Evolutionary conservation across 1,139 yeast genomes (phyloP).

Genomic region (Suhomyces bribrorum): DNA sequence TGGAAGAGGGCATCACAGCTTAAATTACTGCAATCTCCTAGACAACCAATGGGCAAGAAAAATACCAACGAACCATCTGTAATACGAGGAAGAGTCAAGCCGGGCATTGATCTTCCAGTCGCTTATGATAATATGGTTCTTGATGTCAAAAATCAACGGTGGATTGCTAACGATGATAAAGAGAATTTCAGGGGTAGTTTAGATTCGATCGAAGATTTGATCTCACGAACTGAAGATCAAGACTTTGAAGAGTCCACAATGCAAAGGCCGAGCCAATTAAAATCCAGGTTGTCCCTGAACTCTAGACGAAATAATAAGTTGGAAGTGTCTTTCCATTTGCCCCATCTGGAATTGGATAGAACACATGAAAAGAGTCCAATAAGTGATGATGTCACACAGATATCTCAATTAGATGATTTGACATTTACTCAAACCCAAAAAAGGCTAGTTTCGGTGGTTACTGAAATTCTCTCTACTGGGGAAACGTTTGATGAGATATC

Average conservation of each 20-base stretch:
- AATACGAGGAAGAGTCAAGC: constrained; percentile 35
- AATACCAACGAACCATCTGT: constrained; percentile 15
- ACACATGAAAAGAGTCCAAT: constrained; percentile 21
- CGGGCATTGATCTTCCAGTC: constrained; percentile 37
- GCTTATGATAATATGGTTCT: constrained; percentile 43
- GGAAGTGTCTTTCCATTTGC: constrained; percentile 48
- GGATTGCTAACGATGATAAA: constrained; percentile 35
- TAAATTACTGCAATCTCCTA: constrained; percentile 21
- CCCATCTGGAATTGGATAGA: constrained; percentile 22
- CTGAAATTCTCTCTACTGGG: constrained; percentile 38
- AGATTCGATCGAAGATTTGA: constrained; percentile 48
- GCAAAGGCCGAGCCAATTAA: constrained; percentile 4
- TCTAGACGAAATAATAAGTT: constrained; percentile 22
- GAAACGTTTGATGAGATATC: constrained; percentile 28
- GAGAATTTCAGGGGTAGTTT: constrained; percentile 36
- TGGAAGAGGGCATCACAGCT: constrained; percentile 46
- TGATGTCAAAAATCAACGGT: constrained; percentile 38
- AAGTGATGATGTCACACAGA: constrained; percentile 38
- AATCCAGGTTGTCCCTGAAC: constrained; percentile 5
- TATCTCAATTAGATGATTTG: constrained; percentile 46
- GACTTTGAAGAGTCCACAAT: constrained; percentile 7
- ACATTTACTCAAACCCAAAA: constrained; percentile 53
- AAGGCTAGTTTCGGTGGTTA: constrained; percentile 48
- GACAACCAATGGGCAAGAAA: constrained; percentile 15
- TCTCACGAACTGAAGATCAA: constrained; percentile 23